A percentile compares a stretch with the other conserved stretches of the same genome.
Conservation (phyloP, 768 basidiomycete genomes). For the Neoboletus magnificus region DNA sequence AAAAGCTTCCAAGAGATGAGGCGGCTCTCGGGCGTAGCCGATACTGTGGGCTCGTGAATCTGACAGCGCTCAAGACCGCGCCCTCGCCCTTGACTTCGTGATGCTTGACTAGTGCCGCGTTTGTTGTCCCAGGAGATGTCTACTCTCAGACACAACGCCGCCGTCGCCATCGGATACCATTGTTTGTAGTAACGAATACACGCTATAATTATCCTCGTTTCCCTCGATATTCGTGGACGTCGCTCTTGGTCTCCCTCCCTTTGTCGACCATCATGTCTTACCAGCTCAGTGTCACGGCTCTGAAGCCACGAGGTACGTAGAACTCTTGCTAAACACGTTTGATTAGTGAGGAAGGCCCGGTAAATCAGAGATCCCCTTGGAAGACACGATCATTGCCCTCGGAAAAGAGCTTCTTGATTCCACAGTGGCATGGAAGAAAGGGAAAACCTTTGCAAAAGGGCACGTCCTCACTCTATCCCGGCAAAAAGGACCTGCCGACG, state of each 20-base stretch:
- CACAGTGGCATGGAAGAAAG: conserved; percentile 59
- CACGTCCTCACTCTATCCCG: conserved; percentile 55
- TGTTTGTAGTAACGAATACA: conserved; percentile 17
- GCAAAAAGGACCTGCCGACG: conserved; percentile 51
- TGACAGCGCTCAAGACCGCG: conserved; percentile 37
- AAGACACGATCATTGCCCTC: conserved; percentile 52
- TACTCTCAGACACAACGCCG: background rate
- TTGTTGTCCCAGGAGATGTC: background rate
- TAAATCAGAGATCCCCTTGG: conserved; percentile 54
- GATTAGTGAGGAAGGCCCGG: background rate
- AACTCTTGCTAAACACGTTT: background rate
- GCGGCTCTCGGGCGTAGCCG: conserved; percentile 72
- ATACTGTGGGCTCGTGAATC: conserved; percentile 73
- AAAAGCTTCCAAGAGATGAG: conserved; percentile 85
- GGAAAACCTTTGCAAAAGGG: conserved; percentile 55
- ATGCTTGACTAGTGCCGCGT: background rate
- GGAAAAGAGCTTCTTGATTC: conserved; percentile 56
- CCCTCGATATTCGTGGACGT: background rate
- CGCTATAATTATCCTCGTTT: conserved; percentile 14
- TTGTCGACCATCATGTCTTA: conserved; percentile 27
- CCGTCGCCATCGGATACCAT: conserved; percentile 7
- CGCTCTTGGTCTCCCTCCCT: background rate
- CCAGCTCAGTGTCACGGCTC: conserved; percentile 38
- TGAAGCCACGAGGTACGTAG: conserved; percentile 39
- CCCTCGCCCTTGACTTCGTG: conserved; percentile 9